Conservation (phyloP, 129 eudicot species). For the Cynara cardunculus region DNA sequence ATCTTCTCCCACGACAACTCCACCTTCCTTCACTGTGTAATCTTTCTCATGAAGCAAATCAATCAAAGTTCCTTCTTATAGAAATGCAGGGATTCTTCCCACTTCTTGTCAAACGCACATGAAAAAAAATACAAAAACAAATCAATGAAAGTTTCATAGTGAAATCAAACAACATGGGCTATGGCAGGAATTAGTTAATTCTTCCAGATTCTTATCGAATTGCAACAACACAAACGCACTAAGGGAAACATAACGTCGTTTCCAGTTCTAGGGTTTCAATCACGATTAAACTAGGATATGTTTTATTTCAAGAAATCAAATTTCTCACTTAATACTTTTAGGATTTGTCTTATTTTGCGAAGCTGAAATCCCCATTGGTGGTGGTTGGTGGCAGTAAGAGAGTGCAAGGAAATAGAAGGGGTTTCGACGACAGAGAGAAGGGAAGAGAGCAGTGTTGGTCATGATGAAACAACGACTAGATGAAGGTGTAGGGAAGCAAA, state of each 20-base stretch:
- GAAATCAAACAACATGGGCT: conserved; percentile 13
- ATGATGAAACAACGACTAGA: too few relatives aligned
- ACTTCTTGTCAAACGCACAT: not conserved
- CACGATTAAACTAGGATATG: not conserved
- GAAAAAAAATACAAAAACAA: not conserved
- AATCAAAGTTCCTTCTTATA: too few relatives aligned
- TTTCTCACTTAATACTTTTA: not conserved
- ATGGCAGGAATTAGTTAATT: conserved; percentile 1
- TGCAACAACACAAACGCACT: not conserved
- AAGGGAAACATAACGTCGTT: not conserved
- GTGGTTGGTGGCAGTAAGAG: too few relatives aligned
- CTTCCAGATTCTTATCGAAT: conserved; percentile 5
- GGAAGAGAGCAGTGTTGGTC: too few relatives aligned
- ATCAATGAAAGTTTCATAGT: not conserved
- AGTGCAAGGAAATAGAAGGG: too few relatives aligned
- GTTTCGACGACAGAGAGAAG: too few relatives aligned
- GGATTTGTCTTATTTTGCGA: not conserved
- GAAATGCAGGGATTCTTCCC: too few relatives aligned
- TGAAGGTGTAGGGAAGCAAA: too few relatives aligned
- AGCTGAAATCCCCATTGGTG: not conserved
- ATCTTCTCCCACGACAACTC: too few relatives aligned
- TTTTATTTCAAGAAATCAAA: not conserved
- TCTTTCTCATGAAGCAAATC: too few relatives aligned
- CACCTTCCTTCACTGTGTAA: too few relatives aligned
- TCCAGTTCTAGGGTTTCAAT: not conserved